These are phyloP conservation scores for Pelargonium cotyledonis DNA, from an alignment of 441 rosid genomes.

Conservation along the genomic window DNA sequence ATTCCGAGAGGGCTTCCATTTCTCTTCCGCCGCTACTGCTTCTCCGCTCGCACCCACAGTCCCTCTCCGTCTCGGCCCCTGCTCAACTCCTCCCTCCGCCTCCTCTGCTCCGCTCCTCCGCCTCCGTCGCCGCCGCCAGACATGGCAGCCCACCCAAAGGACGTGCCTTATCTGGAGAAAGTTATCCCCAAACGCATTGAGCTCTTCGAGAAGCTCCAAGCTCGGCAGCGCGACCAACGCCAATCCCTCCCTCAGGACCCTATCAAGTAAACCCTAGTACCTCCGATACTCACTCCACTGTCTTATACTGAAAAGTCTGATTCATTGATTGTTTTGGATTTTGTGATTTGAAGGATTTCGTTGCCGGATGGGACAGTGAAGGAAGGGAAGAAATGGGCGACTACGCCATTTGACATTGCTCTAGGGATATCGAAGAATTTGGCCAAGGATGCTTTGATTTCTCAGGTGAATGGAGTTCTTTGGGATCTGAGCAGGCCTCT, in stretches of 20 bases:
- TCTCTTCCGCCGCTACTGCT: conserved; percentile 28
- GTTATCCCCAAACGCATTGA: conserved; percentile 65
- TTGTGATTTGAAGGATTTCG: conserved; percentile 41
- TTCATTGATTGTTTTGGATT: conserved; percentile 7
- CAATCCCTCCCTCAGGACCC: conserved; percentile 60
- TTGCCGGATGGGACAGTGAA: conserved; percentile 64
- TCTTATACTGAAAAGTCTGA: neutral
- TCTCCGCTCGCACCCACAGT: neutral
- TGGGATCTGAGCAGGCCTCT: conserved; percentile 90
- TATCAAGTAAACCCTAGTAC: conserved; percentile 42
- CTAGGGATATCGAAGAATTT: conserved; percentile 58
- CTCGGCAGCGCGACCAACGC: conserved; percentile 49
- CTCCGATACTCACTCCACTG: neutral
- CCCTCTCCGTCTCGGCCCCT: neutral
- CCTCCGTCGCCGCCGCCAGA: conserved; percentile 16
- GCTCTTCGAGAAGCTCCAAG: conserved; percentile 61
- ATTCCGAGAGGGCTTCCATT: conserved; percentile 17
- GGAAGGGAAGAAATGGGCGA: conserved; percentile 75
- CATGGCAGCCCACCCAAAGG: conserved; percentile 39
- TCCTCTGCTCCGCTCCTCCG: conserved; percentile 28
- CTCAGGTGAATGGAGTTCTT: conserved; percentile 59
- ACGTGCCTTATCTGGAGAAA: conserved; percentile 50
- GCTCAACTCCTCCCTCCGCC: conserved; percentile 18
- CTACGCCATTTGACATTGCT: conserved; percentile 78
- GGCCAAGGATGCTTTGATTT: conserved; percentile 67